These are phyloP conservation scores for Tripterygium wilfordii DNA, from an alignment of 177 flowering plant species.

Conservation along the genomic window DNA sequence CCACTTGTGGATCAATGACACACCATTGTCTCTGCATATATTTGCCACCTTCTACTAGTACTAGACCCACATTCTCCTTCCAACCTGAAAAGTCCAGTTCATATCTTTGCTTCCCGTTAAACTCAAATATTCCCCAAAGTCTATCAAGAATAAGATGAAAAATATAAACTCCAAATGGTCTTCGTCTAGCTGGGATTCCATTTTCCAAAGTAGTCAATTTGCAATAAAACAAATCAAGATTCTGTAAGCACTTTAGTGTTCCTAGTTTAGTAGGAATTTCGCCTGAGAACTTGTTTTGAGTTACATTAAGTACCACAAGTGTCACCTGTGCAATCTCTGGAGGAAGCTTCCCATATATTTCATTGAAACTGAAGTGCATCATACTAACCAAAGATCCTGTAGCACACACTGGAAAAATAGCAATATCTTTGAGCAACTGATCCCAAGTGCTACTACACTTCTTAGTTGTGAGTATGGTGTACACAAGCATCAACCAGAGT, in stretches of 20 bases:
- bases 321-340: slow-evolving; percentile 47
- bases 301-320: slow-evolving; percentile 55
- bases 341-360: slow-evolving; percentile 46
- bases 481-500: slow-evolving; percentile 84
- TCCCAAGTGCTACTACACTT: slow-evolving; percentile 70
- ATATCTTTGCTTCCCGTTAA: slow-evolving; percentile 73
- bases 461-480: slow-evolving; percentile 56
- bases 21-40: slow-evolving; percentile 54
- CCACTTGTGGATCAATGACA: slow-evolving; percentile 32
- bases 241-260: slow-evolving; percentile 52
- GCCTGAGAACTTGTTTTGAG: slow-evolving; percentile 56
- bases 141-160: slow-evolving; percentile 70
- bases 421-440: slow-evolving; percentile 53
- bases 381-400: slow-evolving; percentile 44
- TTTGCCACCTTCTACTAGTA: slow-evolving; percentile 37
- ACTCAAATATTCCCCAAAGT: slow-evolving; percentile 81
- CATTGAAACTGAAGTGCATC: slow-evolving; percentile 55
- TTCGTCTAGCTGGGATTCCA: slow-evolving; percentile 56
- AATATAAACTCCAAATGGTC: slow-evolving; percentile 39
- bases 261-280: slow-evolving; percentile 59
- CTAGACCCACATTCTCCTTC: slow-evolving; percentile 19
- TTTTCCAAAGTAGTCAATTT: too few species aligned
- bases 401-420: slow-evolving; percentile 53
- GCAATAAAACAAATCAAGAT: slow-evolving; percentile 73
- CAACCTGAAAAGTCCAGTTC: slow-evolving; percentile 43